Base-by-base conservation (phyloP, 768 basidiomycete species). In the Boletales sp. region DNA sequence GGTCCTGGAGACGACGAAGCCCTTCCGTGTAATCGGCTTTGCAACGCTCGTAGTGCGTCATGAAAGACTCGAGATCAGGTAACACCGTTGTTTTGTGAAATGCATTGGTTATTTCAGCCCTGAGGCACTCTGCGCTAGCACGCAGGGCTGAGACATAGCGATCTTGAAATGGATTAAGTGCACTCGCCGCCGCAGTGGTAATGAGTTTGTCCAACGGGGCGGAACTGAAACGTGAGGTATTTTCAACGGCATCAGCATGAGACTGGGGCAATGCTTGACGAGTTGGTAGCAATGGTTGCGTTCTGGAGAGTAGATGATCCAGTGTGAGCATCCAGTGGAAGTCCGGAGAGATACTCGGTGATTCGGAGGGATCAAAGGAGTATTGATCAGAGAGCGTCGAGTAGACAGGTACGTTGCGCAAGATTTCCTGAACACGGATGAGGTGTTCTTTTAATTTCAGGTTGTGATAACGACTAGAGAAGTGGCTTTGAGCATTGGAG, bases 381-480 rank as follows among this genome's bases (percentile, higher is more conserved):
- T 41, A 48, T 5, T 8, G n/a, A 13, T 7, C 19, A 48, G 19
- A 8, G 11, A 17, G 28, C 2, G 40, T n/a, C 14, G 39, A 15
- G 11, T 5, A 34, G n/a, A 14, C 31, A 8, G 8, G 39, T 34
- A 25, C 9, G 31, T 13, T 17, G 32, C 21, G 7, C 21, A 41
- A 25, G 10, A 41, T 48, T 7, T 1, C 8, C 32, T 48, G 47
- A 9, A 48, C 39, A 17, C 47, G 39, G 2, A 12, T 6, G 4
- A 48, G 33, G 31, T 44, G 48, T 15, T 44, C 41, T 42, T 51
- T 48, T 17, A 62, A 34, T 18, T 43, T 18, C 10, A 28, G n/a
- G 28, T 62, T 62, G 18, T 33, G 46, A 31, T 52, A 58, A 19
- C 60, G 49, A 39, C 46, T 50, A 4, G 35, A 17, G 19, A 59